Evolutionary conservation across 2,329 filamentous ascomycete species (phyloP).

Genomic region (Xylariales sp.): DNA sequence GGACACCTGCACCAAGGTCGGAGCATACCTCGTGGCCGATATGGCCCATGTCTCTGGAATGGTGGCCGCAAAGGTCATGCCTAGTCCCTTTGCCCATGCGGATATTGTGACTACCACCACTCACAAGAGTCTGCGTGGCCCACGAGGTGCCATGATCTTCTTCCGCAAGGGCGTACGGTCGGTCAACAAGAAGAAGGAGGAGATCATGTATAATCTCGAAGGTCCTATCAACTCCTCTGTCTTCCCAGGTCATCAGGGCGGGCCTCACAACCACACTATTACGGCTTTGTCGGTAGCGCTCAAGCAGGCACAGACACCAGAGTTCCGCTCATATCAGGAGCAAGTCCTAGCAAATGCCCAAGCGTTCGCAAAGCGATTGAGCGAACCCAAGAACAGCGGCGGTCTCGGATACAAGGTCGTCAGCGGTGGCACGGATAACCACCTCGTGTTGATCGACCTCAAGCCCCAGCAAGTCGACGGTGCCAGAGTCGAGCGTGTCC

Average conservation of each 20-base stretch:
- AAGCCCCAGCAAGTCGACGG: constrained; percentile 87
- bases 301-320: constrained; percentile 83
- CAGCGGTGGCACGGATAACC: constrained; percentile 93
- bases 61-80: constrained; percentile 85
- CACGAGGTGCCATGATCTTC: constrained; percentile 96
- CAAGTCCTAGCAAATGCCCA: constrained; percentile 89
- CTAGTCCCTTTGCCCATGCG: constrained; percentile 81
- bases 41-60: constrained; percentile 98
- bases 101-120: constrained; percentile 98
- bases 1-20: constrained; percentile 83
- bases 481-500: constrained; percentile 79
- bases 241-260: constrained; percentile 96
- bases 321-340: constrained; percentile 90
- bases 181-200: constrained; percentile 81
- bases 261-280: constrained; percentile 98
- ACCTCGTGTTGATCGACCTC: constrained; percentile 88
- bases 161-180: constrained; percentile 87
- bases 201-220: constrained; percentile 87
- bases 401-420: constrained; percentile 84
- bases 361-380: constrained; percentile 68
- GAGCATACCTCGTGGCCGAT: constrained; percentile 88
- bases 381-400: constrained; percentile 66
- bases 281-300: constrained; percentile 90
- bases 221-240: constrained; percentile 92
- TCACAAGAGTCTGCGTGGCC: constrained; percentile 94